Base-by-base conservation (phyloP, 139 green algal species). In the Trebouxia sp. region DNA sequence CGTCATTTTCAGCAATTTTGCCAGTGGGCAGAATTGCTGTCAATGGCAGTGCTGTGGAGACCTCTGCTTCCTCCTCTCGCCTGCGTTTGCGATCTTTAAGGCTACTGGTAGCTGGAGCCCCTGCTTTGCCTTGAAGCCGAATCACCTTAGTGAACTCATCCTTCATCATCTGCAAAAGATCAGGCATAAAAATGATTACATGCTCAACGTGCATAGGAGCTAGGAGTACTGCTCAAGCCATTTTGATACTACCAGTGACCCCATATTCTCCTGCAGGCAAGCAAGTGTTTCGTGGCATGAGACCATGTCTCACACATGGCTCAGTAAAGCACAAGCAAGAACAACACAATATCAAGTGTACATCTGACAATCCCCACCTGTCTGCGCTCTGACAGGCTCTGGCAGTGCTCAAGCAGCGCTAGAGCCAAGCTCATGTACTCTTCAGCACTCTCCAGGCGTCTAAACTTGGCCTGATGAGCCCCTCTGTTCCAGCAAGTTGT, bases 401-500 rank as follows among this genome's bases (percentile, higher is more conserved):
- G 69, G 26, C 69, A 77, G 69, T 55, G 69, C 11, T 77, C 69
- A n/a, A 55, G 42, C 69, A 77, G 28, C 0, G 9, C 42, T 6
- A 77, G 39, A 26, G 42, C 69, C 53, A 77, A n/a, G 20, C 69
- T 37, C 42, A 77, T 58, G 41, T 77, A 77, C n/a, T 37, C 26
- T 39, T 56, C 42, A 35, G 69, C 69, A 58, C 22, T 17, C 12
- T 51, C 39, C 24, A 26, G 39, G 69, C 69, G 69, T 39, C 37
- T 38, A 3, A 58, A 58, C 39, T 77, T 77, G 69, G 41, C 42
- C 41, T 51, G 42, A 77, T 51, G 41, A 24, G 42, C 41, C 6
- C 69, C 69, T 55, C n/a, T 55, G 39, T 77, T 77, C 69, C 69
- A 77, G 69, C 42, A 51, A 0, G n/a, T 51, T 22, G 39, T 77